Percentiles rank a stretch among this genome's conserved stretches.
These are phyloP conservation scores for Aspergillus funiculosus DNA, from an alignment of 495 filamentous ascomycete species.

Conservation along the genomic window DNA sequence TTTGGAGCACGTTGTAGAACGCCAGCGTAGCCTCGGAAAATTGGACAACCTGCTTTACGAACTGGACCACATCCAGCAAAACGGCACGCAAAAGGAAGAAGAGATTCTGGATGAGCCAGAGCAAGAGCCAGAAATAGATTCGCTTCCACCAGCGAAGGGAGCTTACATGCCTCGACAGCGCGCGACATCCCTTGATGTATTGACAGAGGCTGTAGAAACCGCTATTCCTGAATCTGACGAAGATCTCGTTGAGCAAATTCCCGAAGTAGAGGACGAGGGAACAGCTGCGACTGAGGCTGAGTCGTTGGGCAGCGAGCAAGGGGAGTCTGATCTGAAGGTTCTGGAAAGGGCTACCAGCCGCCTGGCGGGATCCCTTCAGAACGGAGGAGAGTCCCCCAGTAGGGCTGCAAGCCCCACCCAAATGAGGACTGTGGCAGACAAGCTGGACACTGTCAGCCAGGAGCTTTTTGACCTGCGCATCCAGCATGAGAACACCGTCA, in stretches of 20 bases:
- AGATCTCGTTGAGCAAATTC: conserved; percentile 46
- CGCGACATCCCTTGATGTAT: conserved; percentile 39
- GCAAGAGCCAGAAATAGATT: conserved; percentile 20
- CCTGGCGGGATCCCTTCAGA: conserved; percentile 22
- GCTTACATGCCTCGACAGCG: conserved; percentile 26
- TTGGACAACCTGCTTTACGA: conserved; percentile 89
- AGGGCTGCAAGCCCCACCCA: conserved; percentile 65
- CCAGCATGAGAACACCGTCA: conserved; percentile 79
- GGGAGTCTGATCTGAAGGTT: conserved; percentile 28
- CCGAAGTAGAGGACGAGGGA: conserved; percentile 25
- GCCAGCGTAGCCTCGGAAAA: conserved; percentile 90
- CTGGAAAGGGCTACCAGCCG: conserved; percentile 31
- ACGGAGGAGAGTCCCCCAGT: background rate
- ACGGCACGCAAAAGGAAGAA: conserved; percentile 43
- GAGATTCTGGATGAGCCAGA: conserved; percentile 27
- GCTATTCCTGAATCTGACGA: conserved; percentile 54
- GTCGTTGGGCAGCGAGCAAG: conserved; percentile 16
- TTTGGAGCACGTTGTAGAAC: conserved; percentile 90
- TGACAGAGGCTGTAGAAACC: conserved; percentile 46
- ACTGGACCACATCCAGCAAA: conserved; percentile 72
- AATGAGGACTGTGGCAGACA: conserved; percentile 80
- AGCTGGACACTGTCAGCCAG: conserved; percentile 85
- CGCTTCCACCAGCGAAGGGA: conserved; percentile 18
- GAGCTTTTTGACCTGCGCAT: conserved; percentile 87
- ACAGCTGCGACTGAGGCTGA: conserved; percentile 30